phyloP scores from a whole-genome alignment of 202 grass and related monocot species.

The Alloteropsis angusta region DNA sequence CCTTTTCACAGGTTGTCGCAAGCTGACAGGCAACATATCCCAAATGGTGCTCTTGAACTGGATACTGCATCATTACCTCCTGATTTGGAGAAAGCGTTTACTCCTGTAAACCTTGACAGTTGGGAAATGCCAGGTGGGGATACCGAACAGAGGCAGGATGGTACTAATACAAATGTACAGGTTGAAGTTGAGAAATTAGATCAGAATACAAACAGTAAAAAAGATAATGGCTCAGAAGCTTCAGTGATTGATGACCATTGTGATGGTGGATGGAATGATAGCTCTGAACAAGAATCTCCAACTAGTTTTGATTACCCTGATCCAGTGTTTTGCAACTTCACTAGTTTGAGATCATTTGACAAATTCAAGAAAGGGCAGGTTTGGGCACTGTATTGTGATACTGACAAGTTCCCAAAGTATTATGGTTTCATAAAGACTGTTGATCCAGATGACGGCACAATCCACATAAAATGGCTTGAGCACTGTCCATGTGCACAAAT shows the following conservation, averaged over 20 bases:
- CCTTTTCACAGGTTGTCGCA: conserved; percentile 50
- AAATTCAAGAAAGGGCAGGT: conserved; percentile 43
- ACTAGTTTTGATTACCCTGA: conserved; percentile 28
- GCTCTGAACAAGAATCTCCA: conserved; percentile 18
- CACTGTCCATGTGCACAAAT: conserved; percentile 11
- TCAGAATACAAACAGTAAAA: neutral
- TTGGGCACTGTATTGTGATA: conserved; percentile 63
- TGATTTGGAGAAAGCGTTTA: conserved; percentile 39
- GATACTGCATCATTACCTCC: conserved; percentile 55
- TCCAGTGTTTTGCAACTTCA: conserved; percentile 37
- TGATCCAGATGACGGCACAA: conserved; percentile 14
- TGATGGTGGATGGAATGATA: conserved; percentile 16
- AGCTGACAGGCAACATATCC: conserved; percentile 37
- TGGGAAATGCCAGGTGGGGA: neutral
- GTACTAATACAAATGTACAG: neutral
- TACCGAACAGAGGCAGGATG: neutral
- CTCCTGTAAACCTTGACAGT: conserved; percentile 19
- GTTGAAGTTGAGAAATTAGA: neutral
- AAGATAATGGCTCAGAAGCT: neutral
- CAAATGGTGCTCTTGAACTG: conserved; percentile 58
- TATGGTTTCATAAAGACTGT: conserved; percentile 35
- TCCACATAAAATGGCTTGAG: conserved; percentile 57
- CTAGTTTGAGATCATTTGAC: conserved; percentile 24
- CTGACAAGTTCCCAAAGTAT: conserved; percentile 49
- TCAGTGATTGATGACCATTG: neutral